Conservation (phyloP, 345 rosid genomes). For the Eutrema heterophyllum region DNA sequence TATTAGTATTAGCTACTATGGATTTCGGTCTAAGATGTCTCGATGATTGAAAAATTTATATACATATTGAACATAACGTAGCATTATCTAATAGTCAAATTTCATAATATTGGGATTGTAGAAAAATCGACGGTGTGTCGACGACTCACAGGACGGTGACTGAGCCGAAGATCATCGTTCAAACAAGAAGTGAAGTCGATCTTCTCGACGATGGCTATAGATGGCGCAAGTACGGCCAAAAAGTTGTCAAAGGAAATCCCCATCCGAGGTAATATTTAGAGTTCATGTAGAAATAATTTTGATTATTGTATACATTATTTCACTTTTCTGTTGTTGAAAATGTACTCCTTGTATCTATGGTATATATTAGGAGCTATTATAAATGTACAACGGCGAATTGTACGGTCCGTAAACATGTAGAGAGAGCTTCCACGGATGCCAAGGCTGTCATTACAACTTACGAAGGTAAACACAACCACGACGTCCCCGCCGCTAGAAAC, state of each 20-base stretch:
- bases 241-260: conserved; percentile 96
- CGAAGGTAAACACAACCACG: conserved; percentile 92
- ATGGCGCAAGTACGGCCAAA: conserved; percentile 99
- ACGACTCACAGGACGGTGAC: conserved; percentile 68
- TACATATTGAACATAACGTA: not conserved
- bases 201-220: conserved; percentile 95
- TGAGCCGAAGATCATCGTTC: conserved; percentile 84
- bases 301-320: not conserved
- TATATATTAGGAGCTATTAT: conserved; percentile 70
- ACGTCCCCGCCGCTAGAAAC: conserved; percentile 73
- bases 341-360: not conserved
- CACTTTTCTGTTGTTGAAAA: not conserved
- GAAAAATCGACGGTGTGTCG: conserved; percentile 47
- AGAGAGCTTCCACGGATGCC: conserved; percentile 85
- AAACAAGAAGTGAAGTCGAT: conserved; percentile 98
- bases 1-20: not conserved
- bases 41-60: not conserved
- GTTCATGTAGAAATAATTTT: not conserved
- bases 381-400: conserved; percentile 83
- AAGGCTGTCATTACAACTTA: conserved; percentile 92
- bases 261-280: conserved; percentile 66
- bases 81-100: not conserved
- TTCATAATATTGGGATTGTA: conserved; percentile 28
- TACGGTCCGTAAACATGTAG: conserved; percentile 92
- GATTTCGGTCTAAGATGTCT: not conserved